phyloP scores from a whole-genome alignment of 2,329 filamentous ascomycete genomes.

The Stachybotrys chartarum region DNA sequence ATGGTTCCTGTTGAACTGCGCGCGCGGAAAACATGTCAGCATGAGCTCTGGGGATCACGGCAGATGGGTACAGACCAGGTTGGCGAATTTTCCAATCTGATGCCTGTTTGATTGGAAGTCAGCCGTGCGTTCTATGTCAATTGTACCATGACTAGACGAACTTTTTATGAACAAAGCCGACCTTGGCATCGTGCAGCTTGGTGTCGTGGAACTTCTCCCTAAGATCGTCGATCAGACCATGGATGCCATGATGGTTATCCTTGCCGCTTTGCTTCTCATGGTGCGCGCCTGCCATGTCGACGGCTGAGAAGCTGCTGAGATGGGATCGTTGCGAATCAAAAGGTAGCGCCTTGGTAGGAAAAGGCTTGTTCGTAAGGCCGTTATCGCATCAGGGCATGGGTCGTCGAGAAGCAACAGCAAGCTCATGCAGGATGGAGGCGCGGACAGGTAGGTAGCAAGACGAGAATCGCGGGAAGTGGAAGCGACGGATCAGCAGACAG shows the following conservation, averaged over 20 bases:
- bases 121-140: neutral
- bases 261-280: neutral
- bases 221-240: slow-evolving; percentile 36
- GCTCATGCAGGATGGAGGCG: too few species aligned
- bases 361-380: too few species aligned
- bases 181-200: slow-evolving; percentile 50
- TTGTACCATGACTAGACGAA: slow-evolving; percentile 18
- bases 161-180: slow-evolving; percentile 53
- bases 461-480: too few species aligned
- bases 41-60: neutral
- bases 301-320: neutral
- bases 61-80: slow-evolving; percentile 38
- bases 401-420: too few species aligned
- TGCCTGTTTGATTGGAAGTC: slow-evolving; percentile 23
- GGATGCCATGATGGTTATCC: slow-evolving; percentile 11
- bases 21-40: neutral
- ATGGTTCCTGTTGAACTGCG: slow-evolving; percentile 73
- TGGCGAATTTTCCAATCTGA: slow-evolving; percentile 56
- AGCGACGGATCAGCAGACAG: too few species aligned
- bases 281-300: neutral
- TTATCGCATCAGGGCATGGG: too few species aligned
- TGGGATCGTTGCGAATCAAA: too few species aligned
- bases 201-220: slow-evolving; percentile 49
- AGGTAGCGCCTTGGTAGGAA: too few species aligned
- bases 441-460: too few species aligned